Percentiles rank a stretch among this genome's conserved stretches.
These are phyloP conservation scores for Backusella luteola DNA, from an alignment of 192 early-diverging fungal genomes.

Conservation along the genomic window DNA sequence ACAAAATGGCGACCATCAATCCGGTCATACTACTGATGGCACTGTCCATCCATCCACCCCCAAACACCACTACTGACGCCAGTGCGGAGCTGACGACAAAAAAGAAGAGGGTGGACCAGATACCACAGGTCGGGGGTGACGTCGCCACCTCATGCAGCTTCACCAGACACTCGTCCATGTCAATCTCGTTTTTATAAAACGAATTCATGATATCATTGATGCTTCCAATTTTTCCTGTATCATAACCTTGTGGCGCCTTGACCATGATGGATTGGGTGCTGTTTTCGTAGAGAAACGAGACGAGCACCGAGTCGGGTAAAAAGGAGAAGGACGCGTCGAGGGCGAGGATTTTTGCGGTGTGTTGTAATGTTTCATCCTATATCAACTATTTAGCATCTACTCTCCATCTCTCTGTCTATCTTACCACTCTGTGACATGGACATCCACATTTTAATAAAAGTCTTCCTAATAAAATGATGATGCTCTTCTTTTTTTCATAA, in stretches of 20 bases:
- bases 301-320: conserved; percentile 67
- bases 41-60: conserved; percentile 57
- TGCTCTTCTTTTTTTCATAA: conserved; percentile 36
- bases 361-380: conserved; percentile 44
- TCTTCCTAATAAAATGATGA: conserved; percentile 43
- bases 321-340: conserved; percentile 68
- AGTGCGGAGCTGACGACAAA: conserved; percentile 51
- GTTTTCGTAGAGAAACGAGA: conserved; percentile 65
- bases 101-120: conserved; percentile 48
- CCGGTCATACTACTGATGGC: conserved; percentile 49
- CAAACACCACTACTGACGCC: conserved; percentile 60
- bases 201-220: conserved; percentile 57
- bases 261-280: conserved; percentile 67
- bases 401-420: not conserved
- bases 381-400: not conserved
- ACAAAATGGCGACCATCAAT: conserved; percentile 58
- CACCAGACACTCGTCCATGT: conserved; percentile 48
- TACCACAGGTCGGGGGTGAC: conserved; percentile 56
- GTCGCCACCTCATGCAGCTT: conserved; percentile 53
- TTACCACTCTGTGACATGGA: conserved; percentile 46
- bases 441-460: conserved; percentile 44
- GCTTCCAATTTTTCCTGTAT: conserved; percentile 65
- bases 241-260: conserved; percentile 57
- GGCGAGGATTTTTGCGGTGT: conserved; percentile 46
- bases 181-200: conserved; percentile 48